A percentile compares a stretch with the other conserved stretches of the same genome.
phyloP scores from a whole-genome alignment of 805 yeast species.

The Clavispora santaluciae region DNA sequence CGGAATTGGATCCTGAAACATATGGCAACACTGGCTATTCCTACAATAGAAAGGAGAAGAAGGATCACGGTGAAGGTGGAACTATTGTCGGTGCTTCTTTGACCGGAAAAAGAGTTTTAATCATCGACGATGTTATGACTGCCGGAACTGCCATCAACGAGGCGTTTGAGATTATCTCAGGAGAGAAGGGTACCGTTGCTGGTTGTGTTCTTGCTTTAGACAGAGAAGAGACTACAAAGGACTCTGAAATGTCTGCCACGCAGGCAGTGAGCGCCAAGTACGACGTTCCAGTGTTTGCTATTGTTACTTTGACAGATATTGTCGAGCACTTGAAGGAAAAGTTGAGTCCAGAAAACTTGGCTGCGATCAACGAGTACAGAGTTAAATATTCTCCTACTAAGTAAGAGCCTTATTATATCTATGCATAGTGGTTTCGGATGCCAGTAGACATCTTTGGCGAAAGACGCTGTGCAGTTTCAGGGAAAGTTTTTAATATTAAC shows the following conservation, averaged over 20 bases:
- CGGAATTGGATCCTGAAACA: conserved; percentile 81
- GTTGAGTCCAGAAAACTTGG: conserved; percentile 54
- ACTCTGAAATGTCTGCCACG: conserved; percentile 69
- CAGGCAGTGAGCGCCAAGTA: conserved; percentile 68
- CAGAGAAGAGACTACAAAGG: conserved; percentile 85
- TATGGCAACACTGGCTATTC: conserved; percentile 75
- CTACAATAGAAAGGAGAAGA: conserved; percentile 95
- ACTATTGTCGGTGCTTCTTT: conserved; percentile 81
- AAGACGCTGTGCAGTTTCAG: too few relatives aligned
- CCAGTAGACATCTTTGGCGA: too few relatives aligned
- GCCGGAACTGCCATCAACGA: conserved; percentile 98
- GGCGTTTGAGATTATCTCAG: conserved; percentile 74
- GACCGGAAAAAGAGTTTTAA: conserved; percentile 66
- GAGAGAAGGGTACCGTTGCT: conserved; percentile 66
- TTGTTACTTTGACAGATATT: conserved; percentile 73
- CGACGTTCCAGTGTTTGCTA: conserved; percentile 77
- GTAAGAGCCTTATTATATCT: neutral
- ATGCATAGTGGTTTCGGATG: too few relatives aligned
- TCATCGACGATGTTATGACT: conserved; percentile 96
- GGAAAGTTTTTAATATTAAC: too few relatives aligned
- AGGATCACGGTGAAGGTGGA: conserved; percentile 99
- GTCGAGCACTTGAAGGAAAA: conserved; percentile 54
- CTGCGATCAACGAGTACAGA: conserved; percentile 56
- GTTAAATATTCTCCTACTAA: conserved; percentile 40
- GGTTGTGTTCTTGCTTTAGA: conserved; percentile 91